Percentiles rank a stretch among this genome's conserved stretches.
Evolutionary conservation across 768 basidiomycete species (phyloP).

Genomic region (Lactarius deliciosus): DNA sequence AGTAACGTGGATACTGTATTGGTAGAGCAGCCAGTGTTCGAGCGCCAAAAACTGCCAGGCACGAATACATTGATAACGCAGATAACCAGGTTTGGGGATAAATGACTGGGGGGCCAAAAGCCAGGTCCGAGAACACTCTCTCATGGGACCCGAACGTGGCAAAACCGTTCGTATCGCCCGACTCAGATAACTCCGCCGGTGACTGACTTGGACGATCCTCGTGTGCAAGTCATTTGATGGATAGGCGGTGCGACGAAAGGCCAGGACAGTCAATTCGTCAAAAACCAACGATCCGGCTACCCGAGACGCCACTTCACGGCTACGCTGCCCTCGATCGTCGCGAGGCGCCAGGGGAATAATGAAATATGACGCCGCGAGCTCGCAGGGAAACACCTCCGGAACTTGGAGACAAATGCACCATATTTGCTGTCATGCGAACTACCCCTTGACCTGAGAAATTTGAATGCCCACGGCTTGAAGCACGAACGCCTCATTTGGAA

Average conservation of each 20-base stretch:
- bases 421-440: conserved; percentile 2
- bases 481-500: not conserved
- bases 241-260: not conserved
- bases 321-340: not conserved
- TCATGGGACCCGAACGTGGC: not conserved
- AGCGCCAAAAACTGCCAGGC: not conserved
- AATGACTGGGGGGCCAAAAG: not conserved
- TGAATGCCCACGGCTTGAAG: not conserved
- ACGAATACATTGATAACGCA: not conserved
- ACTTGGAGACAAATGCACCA: not conserved
- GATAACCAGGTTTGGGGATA: not conserved
- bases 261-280: too few species aligned
- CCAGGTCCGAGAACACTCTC: not conserved
- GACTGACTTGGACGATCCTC: not conserved
- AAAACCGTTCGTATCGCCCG: not conserved
- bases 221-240: not conserved
- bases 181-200: not conserved
- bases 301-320: not conserved
- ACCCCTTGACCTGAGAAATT: conserved; percentile 4
- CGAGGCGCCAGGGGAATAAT: not conserved
- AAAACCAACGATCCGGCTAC: conserved; percentile 1
- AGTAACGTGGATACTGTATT: not conserved
- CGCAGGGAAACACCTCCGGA: conserved; percentile 16
- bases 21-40: not conserved
- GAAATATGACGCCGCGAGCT: not conserved